Conservation (phyloP, 768 basidiomycete genomes). For the Kwoniella sp. region DNA sequence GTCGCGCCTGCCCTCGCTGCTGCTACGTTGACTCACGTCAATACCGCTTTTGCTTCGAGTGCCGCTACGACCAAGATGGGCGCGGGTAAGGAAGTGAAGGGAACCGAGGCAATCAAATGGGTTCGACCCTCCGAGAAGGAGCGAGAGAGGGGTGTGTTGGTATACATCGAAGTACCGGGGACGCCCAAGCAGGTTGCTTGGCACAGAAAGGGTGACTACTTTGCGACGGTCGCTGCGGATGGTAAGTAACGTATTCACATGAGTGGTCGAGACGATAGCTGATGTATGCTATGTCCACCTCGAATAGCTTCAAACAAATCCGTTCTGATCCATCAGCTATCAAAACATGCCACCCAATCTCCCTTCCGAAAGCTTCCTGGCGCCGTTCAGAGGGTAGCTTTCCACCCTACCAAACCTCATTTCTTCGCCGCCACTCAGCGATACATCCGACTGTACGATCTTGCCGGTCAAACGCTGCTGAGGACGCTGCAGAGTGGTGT, state of each 20-base stretch:
- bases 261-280: too few relatives aligned
- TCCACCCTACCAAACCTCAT: constrained; percentile 91
- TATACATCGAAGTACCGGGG: constrained; percentile 58
- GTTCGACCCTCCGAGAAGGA: constrained; percentile 55
- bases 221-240: constrained; percentile 74
- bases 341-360: constrained; percentile 91
- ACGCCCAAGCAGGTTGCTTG: constrained; percentile 78
- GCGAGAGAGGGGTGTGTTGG: constrained; percentile 56
- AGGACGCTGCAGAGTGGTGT: constrained; percentile 95
- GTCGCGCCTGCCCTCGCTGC: constrained; percentile 72
- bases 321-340: constrained; percentile 94
- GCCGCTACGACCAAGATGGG: constrained; percentile 52
- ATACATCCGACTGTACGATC: constrained; percentile 91
- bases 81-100: constrained; percentile 42
- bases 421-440: constrained; percentile 99
- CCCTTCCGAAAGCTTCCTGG: constrained; percentile 97
- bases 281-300: not conserved
- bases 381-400: constrained; percentile 81
- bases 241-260: constrained; percentile 62
- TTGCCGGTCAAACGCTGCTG: constrained; percentile 86
- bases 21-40: constrained; percentile 64
- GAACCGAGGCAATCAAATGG: constrained; percentile 57
- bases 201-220: constrained; percentile 93
- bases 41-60: constrained; percentile 62
- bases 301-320: constrained; percentile 71